Percentiles rank a stretch among this genome's conserved stretches.
Evolutionary conservation across 768 basidiomycete species (phyloP).

Genomic region (Mycena amicta): DNA sequence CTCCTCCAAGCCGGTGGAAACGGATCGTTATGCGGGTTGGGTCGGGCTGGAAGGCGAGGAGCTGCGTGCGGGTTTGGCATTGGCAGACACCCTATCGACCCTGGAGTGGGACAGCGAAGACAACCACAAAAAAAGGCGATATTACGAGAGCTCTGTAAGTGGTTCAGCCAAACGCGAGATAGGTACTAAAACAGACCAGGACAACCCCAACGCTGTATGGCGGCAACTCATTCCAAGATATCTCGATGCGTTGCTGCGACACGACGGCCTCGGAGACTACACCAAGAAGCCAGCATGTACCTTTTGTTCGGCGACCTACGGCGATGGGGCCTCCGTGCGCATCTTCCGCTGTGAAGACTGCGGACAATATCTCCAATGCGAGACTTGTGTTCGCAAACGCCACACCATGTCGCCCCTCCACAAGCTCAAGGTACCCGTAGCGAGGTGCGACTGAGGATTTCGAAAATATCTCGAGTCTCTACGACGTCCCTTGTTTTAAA

Average conservation of each 20-base stretch:
- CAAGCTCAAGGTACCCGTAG: constrained; percentile 1
- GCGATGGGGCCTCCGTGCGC: not conserved
- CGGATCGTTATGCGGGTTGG: not conserved
- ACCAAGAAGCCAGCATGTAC: not conserved
- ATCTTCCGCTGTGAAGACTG: not conserved
- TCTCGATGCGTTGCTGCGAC: not conserved
- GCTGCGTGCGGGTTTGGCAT: not conserved
- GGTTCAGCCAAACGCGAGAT: not conserved
- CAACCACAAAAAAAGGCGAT: not conserved
- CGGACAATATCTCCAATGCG: not conserved
- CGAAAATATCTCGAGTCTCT: too few relatives aligned
- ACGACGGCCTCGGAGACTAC: not conserved
- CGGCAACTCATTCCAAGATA: not conserved
- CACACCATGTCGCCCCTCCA: not conserved
- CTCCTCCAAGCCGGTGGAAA: not conserved
- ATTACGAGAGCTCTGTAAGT: not conserved
- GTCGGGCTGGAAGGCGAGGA: not conserved
- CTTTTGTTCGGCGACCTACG: not conserved
- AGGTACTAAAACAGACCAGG: not conserved
- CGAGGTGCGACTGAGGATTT: too few relatives aligned
- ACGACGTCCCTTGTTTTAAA: too few relatives aligned
- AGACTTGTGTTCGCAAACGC: not conserved
- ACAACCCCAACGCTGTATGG: not conserved
- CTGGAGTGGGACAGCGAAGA: not conserved
- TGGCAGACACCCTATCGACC: not conserved